phyloP scores from a whole-genome alignment of 2,329 filamentous ascomycete species.

The Scedosporium apiospermum region DNA sequence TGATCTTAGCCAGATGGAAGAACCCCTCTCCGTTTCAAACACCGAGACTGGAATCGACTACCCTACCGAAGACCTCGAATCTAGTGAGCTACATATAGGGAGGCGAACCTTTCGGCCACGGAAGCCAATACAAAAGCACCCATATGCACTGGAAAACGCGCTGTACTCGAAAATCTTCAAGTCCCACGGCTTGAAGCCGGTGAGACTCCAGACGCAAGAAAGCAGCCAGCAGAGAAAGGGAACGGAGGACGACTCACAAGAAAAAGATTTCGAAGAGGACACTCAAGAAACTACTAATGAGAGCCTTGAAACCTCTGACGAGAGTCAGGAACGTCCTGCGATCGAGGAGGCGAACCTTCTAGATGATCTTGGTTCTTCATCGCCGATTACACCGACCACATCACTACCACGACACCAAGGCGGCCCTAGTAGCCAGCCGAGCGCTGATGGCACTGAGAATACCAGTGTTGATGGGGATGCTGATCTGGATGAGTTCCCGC shows the following conservation, averaged over 20 bases:
- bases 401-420: constrained; percentile 12
- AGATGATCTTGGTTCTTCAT: neutral
- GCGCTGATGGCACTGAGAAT: constrained; percentile 24
- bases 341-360: constrained; percentile 8
- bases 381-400: constrained; percentile 7
- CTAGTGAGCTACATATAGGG: constrained; percentile 22
- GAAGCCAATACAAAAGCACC: constrained; percentile 52
- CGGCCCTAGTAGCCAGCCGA: constrained; percentile 23
- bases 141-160: constrained; percentile 46
- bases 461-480: constrained; percentile 24
- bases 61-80: constrained; percentile 6
- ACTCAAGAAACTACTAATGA: constrained; percentile 13
- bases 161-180: constrained; percentile 44
- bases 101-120: constrained; percentile 44
- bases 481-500: constrained; percentile 22
- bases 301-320: constrained; percentile 17
- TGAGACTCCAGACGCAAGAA: constrained; percentile 29
- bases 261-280: constrained; percentile 41
- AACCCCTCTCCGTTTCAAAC: neutral
- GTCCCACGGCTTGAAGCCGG: constrained; percentile 43
- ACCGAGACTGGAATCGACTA: neutral
- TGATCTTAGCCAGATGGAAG: neutral
- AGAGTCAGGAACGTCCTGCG: constrained; percentile 21
- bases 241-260: constrained; percentile 31
- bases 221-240: constrained; percentile 17